A percentile compares a stretch with the other conserved stretches of the same genome.
These are phyloP conservation scores for Pythium sukuiense DNA, from an alignment of 352 stramenopile genomes.

Conservation along the genomic window DNA sequence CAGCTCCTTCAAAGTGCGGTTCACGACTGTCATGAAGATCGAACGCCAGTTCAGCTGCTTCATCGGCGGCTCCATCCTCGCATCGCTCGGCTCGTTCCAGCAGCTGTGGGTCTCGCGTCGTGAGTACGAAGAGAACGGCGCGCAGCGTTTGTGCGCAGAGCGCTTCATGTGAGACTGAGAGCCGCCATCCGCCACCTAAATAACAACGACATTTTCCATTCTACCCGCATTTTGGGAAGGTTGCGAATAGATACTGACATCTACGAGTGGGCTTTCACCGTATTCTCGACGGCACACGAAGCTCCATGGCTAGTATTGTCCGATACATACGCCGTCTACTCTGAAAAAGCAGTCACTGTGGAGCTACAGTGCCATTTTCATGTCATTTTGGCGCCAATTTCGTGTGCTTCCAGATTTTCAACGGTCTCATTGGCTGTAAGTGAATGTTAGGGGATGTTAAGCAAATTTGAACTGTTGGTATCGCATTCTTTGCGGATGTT, in stretches of 20 bases:
- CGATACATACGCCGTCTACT: not conserved
- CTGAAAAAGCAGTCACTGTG: not conserved
- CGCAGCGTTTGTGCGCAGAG: constrained; percentile 59
- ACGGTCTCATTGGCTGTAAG: constrained; percentile 13
- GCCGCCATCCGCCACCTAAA: not conserved
- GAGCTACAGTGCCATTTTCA: constrained; percentile 1
- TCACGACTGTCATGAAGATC: constrained; percentile 79
- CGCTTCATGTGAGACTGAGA: constrained; percentile 47
- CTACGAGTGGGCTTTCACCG: no score
- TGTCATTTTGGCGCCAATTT: constrained; percentile 17
- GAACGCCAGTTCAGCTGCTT: constrained; percentile 88
- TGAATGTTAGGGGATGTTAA: constrained; percentile 22
- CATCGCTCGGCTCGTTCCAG: constrained; percentile 87
- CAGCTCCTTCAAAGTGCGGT: constrained; percentile 86
- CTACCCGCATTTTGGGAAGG: no score
- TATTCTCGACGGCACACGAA: no score
- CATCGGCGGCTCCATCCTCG: constrained; percentile 86
- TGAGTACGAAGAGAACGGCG: constrained; percentile 84
- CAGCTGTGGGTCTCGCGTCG: constrained; percentile 86
- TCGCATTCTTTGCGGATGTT: constrained; percentile 9
- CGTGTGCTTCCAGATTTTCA: constrained; percentile 1
- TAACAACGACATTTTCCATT: not conserved
- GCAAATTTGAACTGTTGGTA: no score
- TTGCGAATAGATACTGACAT: no score
- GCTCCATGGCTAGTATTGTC: no score